Percentiles rank a stretch among this genome's conserved stretches.
phyloP scores from a whole-genome alignment of 2,329 filamentous ascomycete genomes.

The Ophidiomyces ophidiicola region DNA sequence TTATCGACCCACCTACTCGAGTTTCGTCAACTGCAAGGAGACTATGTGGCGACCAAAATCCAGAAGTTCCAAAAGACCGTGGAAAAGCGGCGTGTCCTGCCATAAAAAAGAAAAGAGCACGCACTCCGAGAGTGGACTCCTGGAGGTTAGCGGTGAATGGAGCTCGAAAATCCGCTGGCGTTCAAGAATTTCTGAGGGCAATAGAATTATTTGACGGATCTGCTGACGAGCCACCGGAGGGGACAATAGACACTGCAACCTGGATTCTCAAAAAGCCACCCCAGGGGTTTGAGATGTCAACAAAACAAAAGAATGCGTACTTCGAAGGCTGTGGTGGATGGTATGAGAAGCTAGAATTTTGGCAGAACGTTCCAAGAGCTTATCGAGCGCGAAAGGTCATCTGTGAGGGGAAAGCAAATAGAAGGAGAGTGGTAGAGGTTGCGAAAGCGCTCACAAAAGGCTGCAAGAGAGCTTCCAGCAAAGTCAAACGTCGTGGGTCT shows the following conservation, averaged over 20 bases:
- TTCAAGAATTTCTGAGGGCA: slow-evolving; percentile 21
- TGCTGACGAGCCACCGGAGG: slow-evolving; percentile 29
- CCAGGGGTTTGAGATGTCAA: slow-evolving; percentile 28
- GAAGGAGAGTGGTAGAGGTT: slow-evolving; percentile 24
- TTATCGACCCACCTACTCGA: slow-evolving; percentile 30
- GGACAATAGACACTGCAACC: slow-evolving; percentile 29
- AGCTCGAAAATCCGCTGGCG: slow-evolving; percentile 23
- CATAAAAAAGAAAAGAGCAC: slow-evolving; percentile 15
- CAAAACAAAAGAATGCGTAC: slow-evolving; percentile 27
- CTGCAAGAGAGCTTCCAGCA: slow-evolving; percentile 14
- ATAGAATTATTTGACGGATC: slow-evolving; percentile 27
- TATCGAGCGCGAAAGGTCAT: slow-evolving; percentile 29
- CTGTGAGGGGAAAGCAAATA: slow-evolving; percentile 28
- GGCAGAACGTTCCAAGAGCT: slow-evolving; percentile 26
- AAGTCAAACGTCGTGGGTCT: neutral
- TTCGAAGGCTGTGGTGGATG: slow-evolving; percentile 31
- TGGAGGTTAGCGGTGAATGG: slow-evolving; percentile 31
- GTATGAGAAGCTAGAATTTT: slow-evolving; percentile 31
- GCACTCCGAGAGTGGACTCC: slow-evolving; percentile 26
- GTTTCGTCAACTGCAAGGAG: slow-evolving; percentile 24
- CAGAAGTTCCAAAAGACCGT: slow-evolving; percentile 18
- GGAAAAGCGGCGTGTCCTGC: slow-evolving; percentile 22
- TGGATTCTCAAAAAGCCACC: slow-evolving; percentile 33
- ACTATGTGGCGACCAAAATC: slow-evolving; percentile 27
- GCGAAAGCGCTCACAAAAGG: slow-evolving; percentile 17